These are phyloP conservation scores for Rhodamnia argentea DNA, from an alignment of 345 rosid species.

Conservation along the genomic window DNA sequence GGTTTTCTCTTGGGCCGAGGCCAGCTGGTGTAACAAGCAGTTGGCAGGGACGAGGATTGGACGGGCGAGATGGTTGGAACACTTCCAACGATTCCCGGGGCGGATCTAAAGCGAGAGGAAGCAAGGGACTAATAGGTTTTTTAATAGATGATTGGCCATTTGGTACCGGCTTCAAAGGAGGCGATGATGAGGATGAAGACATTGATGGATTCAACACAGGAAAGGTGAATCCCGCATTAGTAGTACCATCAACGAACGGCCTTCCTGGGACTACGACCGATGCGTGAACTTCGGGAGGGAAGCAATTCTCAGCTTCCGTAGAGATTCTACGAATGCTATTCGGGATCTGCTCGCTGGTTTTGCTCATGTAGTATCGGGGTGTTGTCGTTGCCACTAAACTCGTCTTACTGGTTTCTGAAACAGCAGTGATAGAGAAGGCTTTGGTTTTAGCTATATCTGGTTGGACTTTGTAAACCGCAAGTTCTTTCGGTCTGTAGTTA, in stretches of 20 bases:
- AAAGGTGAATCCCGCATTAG: slow-evolving; percentile 33
- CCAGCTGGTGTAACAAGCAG: not conserved
- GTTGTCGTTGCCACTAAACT: not conserved
- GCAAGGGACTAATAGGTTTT: not conserved
- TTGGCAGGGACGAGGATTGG: not conserved
- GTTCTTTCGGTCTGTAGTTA: not conserved
- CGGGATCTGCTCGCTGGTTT: not conserved
- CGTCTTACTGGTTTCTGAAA: not conserved
- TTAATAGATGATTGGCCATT: slow-evolving; percentile 2
- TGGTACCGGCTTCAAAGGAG: slow-evolving; percentile 3
- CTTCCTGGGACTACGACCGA: slow-evolving; percentile 6
- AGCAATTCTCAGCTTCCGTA: slow-evolving; percentile 8
- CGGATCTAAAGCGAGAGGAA: slow-evolving; percentile 19
- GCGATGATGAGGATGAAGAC: slow-evolving; percentile 2
- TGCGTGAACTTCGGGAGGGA: slow-evolving; percentile 6
- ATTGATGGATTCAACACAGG: slow-evolving; percentile 23
- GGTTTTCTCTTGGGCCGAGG: not conserved
- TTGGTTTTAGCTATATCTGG: not conserved
- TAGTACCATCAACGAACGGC: not conserved
- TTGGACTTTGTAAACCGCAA: not conserved
- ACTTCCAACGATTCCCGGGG: slow-evolving; percentile 52
- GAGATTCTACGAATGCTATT: slow-evolving; percentile 5
- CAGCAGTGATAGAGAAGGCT: not conserved
- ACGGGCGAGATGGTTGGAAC: slow-evolving; percentile 20
- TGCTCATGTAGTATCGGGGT: not conserved